Percentiles rank a stretch among this genome's conserved stretches.
phyloP scores from a whole-genome alignment of 2,329 filamentous ascomycete genomes.

The Clonostachys rhizophaga region DNA sequence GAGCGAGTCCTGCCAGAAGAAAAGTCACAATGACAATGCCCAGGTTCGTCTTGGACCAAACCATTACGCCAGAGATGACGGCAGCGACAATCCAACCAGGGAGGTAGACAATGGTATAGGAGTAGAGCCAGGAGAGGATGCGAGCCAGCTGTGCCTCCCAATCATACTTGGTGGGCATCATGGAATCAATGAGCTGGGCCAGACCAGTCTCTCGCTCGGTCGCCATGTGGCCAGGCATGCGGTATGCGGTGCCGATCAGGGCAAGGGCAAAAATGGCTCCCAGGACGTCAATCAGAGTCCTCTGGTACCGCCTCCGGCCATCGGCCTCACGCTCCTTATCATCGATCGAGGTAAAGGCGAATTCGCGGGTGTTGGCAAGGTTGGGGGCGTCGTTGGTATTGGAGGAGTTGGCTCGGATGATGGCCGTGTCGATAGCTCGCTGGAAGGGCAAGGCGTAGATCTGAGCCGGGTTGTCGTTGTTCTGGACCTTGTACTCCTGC shows the following conservation, averaged over 20 bases:
- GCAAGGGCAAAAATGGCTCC: slow-evolving; percentile 75
- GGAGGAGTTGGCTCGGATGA: slow-evolving; percentile 20
- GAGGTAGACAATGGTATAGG: slow-evolving; percentile 64
- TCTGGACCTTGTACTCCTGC: slow-evolving; percentile 47
- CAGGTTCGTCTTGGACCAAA: slow-evolving; percentile 41
- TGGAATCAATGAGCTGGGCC: slow-evolving; percentile 78
- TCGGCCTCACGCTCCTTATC: slow-evolving; percentile 59
- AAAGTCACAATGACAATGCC: slow-evolving; percentile 66
- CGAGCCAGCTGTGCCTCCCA: slow-evolving; percentile 33
- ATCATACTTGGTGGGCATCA: slow-evolving; percentile 60
- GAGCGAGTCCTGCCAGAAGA: slow-evolving; percentile 65
- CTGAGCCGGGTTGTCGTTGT: slow-evolving; percentile 56
- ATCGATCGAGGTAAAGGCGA: slow-evolving; percentile 53
- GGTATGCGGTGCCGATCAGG: slow-evolving; percentile 78
- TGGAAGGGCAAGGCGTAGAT: slow-evolving; percentile 66
- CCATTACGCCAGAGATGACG: slow-evolving; percentile 20
- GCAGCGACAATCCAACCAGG: slow-evolving; percentile 28
- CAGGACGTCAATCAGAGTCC: slow-evolving; percentile 67
- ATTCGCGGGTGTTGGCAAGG: slow-evolving; percentile 14
- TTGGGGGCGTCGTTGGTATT: slow-evolving; percentile 12
- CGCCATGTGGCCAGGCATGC: slow-evolving; percentile 80
- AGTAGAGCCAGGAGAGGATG: slow-evolving; percentile 55
- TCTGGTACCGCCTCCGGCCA: slow-evolving; percentile 68
- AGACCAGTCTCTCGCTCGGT: slow-evolving; percentile 83
- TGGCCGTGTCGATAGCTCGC: slow-evolving; percentile 61